Evolutionary conservation across 208 protist genomes (phyloP).

Genomic region (Kentomonas sorsogonicus): DNA sequence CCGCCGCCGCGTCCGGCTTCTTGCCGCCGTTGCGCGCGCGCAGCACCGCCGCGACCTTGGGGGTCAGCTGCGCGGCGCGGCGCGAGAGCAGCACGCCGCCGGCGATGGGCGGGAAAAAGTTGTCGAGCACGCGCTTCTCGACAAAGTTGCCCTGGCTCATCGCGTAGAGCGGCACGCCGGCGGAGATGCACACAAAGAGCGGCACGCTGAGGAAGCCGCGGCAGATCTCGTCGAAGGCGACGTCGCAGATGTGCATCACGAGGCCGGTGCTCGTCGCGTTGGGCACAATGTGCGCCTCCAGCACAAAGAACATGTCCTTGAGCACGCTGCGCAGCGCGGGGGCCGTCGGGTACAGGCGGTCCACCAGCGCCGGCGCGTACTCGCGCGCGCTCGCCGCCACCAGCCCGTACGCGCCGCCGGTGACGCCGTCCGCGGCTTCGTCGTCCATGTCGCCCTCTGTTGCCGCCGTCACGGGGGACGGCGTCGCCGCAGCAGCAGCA

Average conservation of each 20-base stretch:
- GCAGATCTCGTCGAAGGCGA: constrained; percentile 71
- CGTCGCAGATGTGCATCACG: constrained; percentile 81
- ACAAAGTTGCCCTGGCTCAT: constrained; percentile 84
- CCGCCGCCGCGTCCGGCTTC: not conserved
- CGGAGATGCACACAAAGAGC: constrained; percentile 60
- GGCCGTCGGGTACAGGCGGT: constrained; percentile 10
- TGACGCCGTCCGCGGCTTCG: not conserved
- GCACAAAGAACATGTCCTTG: constrained; percentile 54
- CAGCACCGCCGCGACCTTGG: not conserved
- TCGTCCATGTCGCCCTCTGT: not conserved
- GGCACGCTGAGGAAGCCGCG: constrained; percentile 28
- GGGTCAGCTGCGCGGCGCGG: constrained; percentile 26
- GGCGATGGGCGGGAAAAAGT: constrained; percentile 76
- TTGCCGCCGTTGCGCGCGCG: not conserved
- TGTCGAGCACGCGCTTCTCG: constrained; percentile 83
- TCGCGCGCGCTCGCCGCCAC: not conserved
- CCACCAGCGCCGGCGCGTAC: not conserved
- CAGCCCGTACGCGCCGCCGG: not conserved
- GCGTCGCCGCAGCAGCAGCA: not conserved
- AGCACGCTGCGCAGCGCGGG: constrained; percentile 20
- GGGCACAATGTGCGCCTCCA: constrained; percentile 62
- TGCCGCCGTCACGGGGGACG: not conserved
- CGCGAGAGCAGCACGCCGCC: constrained; percentile 47
- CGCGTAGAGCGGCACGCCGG: constrained; percentile 65
- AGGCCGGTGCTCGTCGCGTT: constrained; percentile 54